Evolutionary conservation across 2,329 filamentous ascomycete genomes (phyloP), one percentile per base, ranked within the genome.

Genomic region (Aquanectria penicillioides): DNA sequence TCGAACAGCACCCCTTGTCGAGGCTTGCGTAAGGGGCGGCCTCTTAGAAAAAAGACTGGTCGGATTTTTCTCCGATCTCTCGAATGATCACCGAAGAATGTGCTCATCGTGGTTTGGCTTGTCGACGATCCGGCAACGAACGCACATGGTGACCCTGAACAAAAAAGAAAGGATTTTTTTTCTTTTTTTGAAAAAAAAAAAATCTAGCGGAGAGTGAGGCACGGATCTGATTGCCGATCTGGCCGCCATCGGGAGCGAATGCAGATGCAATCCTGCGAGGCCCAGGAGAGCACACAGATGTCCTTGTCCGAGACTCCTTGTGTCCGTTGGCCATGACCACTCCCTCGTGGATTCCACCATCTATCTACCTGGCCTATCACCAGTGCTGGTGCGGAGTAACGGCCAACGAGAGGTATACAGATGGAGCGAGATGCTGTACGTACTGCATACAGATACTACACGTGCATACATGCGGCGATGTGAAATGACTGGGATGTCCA

Each of bases 231-330:
- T 33, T 33, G 41, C 28, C 28, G 41, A 46, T 46, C 41, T 44
- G 41, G 6, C 41, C 12, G 22, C 41, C 18, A 15, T 31, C 38
- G 18, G 17, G 17, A 20, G 26, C 26, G 23, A 33, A 17, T 23
- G 25, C 41, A 46, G n/a, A 46, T 46, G 41, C 28, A 46, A 46
- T 46, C 28, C 25, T 46, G 18, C 18, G 26, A 13, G n/a, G n/a
- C n/a, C n/a, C n/a, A n/a, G n/a, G n/a, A n/a, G n/a, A n/a, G n/a
- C n/a, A n/a, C n/a, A n/a, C n/a, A n/a, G n/a, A n/a, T n/a, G n/a
- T n/a, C n/a, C n/a, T n/a, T n/a, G n/a, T n/a, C n/a, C n/a, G n/a
- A n/a, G n/a, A n/a, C n/a, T n/a, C n/a, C n/a, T n/a, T n/a, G n/a
- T n/a, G n/a, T n/a, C n/a, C n/a, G n/a, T n/a, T n/a, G n/a, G n/a